Evolutionary conservation across 1,284 basidiomycete species (phyloP).

Genomic region (Ustilago tritici): DNA sequence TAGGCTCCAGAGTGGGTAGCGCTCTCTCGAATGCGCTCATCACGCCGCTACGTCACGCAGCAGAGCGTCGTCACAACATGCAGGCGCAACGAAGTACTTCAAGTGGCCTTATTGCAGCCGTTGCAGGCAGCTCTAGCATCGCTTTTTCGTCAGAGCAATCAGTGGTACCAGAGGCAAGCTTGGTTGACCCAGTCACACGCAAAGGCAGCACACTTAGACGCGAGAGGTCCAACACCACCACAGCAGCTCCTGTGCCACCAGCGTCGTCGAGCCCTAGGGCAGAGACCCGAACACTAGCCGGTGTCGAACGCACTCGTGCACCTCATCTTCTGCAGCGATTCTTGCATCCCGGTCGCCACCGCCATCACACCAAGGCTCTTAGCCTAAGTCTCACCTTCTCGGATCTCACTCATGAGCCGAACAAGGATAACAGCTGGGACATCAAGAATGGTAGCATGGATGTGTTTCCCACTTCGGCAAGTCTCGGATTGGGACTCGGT

Average conservation of each 20-base stretch:
- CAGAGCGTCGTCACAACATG: conserved; percentile 34
- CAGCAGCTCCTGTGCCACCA: background rate
- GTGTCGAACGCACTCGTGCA: conserved; percentile 18
- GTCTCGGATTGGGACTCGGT: conserved; percentile 5
- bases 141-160: conserved; percentile 25
- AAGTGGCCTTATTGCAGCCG: conserved; percentile 27
- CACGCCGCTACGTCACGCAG: conserved; percentile 39
- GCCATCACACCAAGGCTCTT: conserved; percentile 30
- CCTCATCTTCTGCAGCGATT: conserved; percentile 45
- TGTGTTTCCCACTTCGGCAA: conserved; percentile 11
- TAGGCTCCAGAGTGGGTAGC: conserved; percentile 43
- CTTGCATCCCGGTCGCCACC: conserved; percentile 26
- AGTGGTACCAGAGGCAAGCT: conserved; percentile 12
- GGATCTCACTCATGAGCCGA: conserved; percentile 21
- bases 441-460: conserved; percentile 27
- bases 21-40: conserved; percentile 43
- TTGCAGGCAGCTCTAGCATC: conserved; percentile 33
- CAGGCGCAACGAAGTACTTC: conserved; percentile 30
- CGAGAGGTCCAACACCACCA: conserved; percentile 1
- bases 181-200: conserved; percentile 16
- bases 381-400: conserved; percentile 36
- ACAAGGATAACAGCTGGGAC: background rate
- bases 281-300: conserved; percentile 20
- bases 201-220: conserved; percentile 16
- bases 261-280: conserved; percentile 11